These are phyloP conservation scores for Globisporangium echinulatum DNA, from an alignment of 352 stramenopile genomes.

Conservation along the genomic window DNA sequence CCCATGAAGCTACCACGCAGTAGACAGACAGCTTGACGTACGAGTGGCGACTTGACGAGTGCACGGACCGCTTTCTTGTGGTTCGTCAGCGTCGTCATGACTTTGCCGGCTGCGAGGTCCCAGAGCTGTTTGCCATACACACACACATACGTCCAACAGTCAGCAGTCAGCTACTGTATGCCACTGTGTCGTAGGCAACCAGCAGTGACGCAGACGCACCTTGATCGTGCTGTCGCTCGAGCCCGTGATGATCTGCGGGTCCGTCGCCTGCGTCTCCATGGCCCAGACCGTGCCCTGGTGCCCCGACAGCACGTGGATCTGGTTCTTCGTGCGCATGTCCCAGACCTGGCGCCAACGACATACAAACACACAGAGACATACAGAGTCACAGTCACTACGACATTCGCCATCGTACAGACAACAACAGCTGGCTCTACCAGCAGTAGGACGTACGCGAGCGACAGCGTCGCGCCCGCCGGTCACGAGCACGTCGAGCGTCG, in stretches of 20 bases:
- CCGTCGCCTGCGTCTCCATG: constrained; percentile 93
- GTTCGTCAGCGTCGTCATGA: constrained; percentile 98
- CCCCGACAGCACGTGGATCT: constrained; percentile 95
- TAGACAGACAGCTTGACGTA: constrained; percentile 15
- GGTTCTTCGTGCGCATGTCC: constrained; percentile 99
- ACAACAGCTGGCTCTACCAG: too few species aligned
- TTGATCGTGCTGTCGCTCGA: constrained; percentile 95
- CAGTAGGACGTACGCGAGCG: constrained; percentile 42
- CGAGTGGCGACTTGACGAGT: constrained; percentile 83
- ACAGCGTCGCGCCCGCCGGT: constrained; percentile 93
- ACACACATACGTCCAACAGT: not conserved
- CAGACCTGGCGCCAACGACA: constrained; percentile 72
- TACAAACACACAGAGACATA: not conserved
- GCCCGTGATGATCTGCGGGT: constrained; percentile 93
- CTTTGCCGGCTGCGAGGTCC: constrained; percentile 97
- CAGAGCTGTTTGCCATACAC: constrained; percentile 68
- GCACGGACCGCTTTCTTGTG: constrained; percentile 98
- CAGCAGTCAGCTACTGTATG: not conserved
- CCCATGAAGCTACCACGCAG: too few species aligned
- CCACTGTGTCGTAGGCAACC: too few species aligned
- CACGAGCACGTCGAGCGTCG: constrained; percentile 97
- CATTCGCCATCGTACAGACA: too few species aligned
- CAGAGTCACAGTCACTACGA: not conserved
- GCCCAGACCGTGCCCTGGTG: constrained; percentile 96
- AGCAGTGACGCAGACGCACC: constrained; percentile 16